Evolutionary conservation across 371 early-diverging fungal genomes (phyloP), one percentile per base, ranked within the genome.

Genomic region (Syncephalastrum contaminatum): DNA sequence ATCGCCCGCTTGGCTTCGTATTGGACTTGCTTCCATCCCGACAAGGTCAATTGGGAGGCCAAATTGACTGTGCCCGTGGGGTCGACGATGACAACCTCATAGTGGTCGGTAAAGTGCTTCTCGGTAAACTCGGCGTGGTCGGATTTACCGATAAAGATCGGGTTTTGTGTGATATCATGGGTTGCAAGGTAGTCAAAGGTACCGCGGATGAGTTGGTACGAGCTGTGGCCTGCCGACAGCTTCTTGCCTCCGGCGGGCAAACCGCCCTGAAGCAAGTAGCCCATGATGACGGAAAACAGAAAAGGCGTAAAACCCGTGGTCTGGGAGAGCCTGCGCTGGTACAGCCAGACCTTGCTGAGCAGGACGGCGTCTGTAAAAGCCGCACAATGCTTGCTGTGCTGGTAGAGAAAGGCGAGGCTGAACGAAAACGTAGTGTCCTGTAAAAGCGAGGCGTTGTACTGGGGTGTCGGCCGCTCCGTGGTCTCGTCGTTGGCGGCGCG

Each of bases 381-480:
- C 4, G 82, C 60, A 53, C 90, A 88, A 41, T 61, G 64, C 54
- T 91, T 87, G 56, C 76, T 69, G 41, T 91, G 88, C 54, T 86
- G 83, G 59, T 92, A 87, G 18, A 97, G 66, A 53, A 85, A 88
- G 44, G 88, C 87, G 68, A 96, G 75, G 65, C 92, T 92, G 21
- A 86, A 56, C 4, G 89, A 82, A 48, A 86, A 77, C 39, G 81
- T 66, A 1, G 87, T 86, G 58, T 97, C 98, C 59, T 77, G 71
- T 47, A 93, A 75, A 14, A 98, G 58, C 3, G 90, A 81, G 0
- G 92, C 80, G 67, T 97, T 98, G 81, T 97, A 97, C 45, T 83
- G 90, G 22, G 98, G 96, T 20, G 98, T 98, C 1, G 96, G 69
- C 0, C 77, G 74, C 14, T 65, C 60, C 1, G 51, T 53, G 7